phyloP scores from a whole-genome alignment of 2,329 filamentous ascomycete species.

The Penicillium sp. region DNA sequence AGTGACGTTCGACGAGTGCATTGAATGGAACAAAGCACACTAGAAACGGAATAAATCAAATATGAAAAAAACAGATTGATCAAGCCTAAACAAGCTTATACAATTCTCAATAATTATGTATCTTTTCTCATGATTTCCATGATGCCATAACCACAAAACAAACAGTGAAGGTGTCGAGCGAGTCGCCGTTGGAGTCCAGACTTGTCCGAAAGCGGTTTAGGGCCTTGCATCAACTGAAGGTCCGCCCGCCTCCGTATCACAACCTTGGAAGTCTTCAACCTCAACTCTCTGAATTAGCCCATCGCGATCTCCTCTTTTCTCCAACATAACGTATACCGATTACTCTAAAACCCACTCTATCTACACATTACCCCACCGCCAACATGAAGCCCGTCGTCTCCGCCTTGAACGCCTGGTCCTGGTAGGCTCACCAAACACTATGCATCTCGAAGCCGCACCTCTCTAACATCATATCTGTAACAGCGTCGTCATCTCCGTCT shows the following conservation, averaged over 20 bases:
- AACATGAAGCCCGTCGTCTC: slow-evolving; percentile 93
- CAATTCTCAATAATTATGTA: neutral
- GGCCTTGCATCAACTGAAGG: slow-evolving; percentile 8
- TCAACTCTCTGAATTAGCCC: slow-evolving; percentile 11
- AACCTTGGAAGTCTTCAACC: slow-evolving; percentile 8
- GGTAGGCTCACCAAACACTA: slow-evolving; percentile 55
- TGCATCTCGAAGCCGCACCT: neutral
- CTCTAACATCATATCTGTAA: slow-evolving; percentile 15
- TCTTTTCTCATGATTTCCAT: neutral
- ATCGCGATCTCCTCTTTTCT: neutral
- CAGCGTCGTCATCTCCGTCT: slow-evolving; percentile 67
- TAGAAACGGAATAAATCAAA: slow-evolving; percentile 62
- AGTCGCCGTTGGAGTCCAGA: slow-evolving; percentile 3
- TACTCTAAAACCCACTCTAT: slow-evolving; percentile 1
- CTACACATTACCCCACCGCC: slow-evolving; percentile 24
- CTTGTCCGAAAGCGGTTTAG: slow-evolving; percentile 27
- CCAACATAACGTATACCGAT: neutral
- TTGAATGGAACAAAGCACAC: slow-evolving; percentile 69
- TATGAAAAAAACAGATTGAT: slow-evolving; percentile 7
- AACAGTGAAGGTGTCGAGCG: neutral
- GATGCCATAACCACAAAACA: neutral
- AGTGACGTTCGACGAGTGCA: slow-evolving; percentile 83
- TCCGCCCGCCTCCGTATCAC: slow-evolving; percentile 27
- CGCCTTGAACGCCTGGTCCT: slow-evolving; percentile 90
- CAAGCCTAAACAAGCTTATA: neutral